These are phyloP conservation scores for Rhizopogon roseolus DNA, from an alignment of 768 basidiomycete genomes.

Conservation along the genomic window DNA sequence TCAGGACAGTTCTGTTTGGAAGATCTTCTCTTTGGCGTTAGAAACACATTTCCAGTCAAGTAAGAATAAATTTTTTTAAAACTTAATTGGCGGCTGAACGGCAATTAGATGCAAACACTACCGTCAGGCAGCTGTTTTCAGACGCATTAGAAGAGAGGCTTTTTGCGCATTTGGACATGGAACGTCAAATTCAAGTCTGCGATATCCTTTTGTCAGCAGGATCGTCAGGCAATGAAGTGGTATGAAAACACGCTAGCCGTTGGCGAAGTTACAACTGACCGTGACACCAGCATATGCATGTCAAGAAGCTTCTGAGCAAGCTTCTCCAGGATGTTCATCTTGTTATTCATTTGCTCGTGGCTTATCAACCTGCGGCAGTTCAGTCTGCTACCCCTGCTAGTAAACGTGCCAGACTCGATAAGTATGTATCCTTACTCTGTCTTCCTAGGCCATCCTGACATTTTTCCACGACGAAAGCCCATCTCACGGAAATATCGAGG, in stretches of 20 bases:
- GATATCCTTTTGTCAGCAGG: slow-evolving; percentile 52
- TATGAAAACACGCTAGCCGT: slow-evolving; percentile 24
- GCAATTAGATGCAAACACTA: slow-evolving; percentile 32
- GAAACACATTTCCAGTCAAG: slow-evolving; percentile 43
- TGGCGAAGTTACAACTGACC: not conserved
- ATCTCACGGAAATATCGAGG: slow-evolving; percentile 27
- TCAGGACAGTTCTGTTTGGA: slow-evolving; percentile 42
- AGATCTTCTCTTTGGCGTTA: slow-evolving; percentile 39
- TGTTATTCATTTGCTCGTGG: slow-evolving; percentile 46
- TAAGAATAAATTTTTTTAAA: slow-evolving; percentile 24
- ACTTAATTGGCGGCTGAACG: slow-evolving; percentile 7
- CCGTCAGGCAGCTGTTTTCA: slow-evolving; percentile 36
- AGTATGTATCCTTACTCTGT: slow-evolving; percentile 28
- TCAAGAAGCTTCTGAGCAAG: slow-evolving; percentile 45
- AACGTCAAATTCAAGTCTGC: slow-evolving; percentile 53
- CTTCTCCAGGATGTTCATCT: slow-evolving; percentile 48
- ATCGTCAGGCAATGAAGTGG: slow-evolving; percentile 40
- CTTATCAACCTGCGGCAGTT: slow-evolving; percentile 40
- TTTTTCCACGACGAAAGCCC: not conserved
- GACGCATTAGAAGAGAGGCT: slow-evolving; percentile 49
- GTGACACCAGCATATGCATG: slow-evolving; percentile 35
- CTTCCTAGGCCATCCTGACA: not conserved
- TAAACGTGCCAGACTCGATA: slow-evolving; percentile 61
- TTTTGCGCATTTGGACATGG: slow-evolving; percentile 46
- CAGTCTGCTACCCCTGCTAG: slow-evolving; percentile 43